Percentiles rank a stretch among this genome's conserved stretches.
These are phyloP conservation scores for Grigorovia humatica DNA, from an alignment of 805 yeast species.

Conservation along the genomic window DNA sequence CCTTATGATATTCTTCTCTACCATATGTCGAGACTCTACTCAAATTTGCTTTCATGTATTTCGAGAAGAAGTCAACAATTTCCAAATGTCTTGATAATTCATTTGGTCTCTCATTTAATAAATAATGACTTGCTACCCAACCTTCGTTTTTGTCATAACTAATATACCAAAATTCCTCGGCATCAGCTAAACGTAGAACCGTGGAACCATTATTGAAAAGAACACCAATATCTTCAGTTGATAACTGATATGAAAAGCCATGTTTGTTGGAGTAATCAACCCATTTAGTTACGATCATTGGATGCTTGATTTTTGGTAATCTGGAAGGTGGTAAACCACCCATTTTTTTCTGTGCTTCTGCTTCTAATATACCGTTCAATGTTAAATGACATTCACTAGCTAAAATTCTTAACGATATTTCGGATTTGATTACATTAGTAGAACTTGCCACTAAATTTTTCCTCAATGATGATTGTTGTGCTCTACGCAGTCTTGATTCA, in stretches of 20 bases:
- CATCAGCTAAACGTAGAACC: conserved; percentile 57
- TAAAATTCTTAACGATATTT: conserved; percentile 30
- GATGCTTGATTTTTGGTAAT: conserved; percentile 34
- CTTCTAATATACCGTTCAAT: conserved; percentile 35
- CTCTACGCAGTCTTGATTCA: conserved; percentile 28
- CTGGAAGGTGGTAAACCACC: conserved; percentile 26
- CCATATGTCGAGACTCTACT: conserved; percentile 54
- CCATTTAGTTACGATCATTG: conserved; percentile 82
- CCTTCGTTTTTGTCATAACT: conserved; percentile 39
- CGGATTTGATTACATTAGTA: conserved; percentile 30
- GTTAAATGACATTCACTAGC: conserved; percentile 39
- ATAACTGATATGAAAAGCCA: conserved; percentile 88
- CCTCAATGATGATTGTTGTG: conserved; percentile 25
- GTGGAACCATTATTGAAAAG: conserved; percentile 79
- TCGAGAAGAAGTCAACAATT: conserved; percentile 78
- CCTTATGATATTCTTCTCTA: conserved; percentile 48
- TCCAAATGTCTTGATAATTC: conserved; percentile 61
- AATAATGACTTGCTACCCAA: conserved; percentile 43
- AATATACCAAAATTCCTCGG: conserved; percentile 57
- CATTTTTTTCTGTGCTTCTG: conserved; percentile 38
- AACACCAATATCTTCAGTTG: conserved; percentile 85
- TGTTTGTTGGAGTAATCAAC: conserved; percentile 94
- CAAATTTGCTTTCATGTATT: conserved; percentile 84
- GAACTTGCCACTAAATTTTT: conserved; percentile 26
- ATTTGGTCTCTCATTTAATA: conserved; percentile 34